Evolutionary conservation across 1,139 yeast species (phyloP).

Genomic region (Pichia sp.): DNA sequence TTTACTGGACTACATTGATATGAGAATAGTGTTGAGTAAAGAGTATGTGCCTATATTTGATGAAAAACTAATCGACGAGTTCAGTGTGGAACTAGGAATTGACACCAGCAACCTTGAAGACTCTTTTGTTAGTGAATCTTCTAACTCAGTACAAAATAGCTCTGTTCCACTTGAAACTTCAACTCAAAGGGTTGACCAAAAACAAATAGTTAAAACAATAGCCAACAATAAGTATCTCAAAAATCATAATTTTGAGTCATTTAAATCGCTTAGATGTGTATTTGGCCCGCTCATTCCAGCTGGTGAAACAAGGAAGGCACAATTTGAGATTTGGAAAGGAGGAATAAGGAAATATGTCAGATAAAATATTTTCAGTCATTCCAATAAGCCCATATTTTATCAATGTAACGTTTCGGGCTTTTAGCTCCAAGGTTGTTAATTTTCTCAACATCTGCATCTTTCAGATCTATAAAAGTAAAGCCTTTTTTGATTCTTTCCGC

Average conservation of each 20-base stretch:
- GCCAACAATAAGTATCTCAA: constrained; percentile 28
- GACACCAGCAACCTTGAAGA: constrained; percentile 19
- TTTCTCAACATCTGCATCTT: constrained; percentile 38
- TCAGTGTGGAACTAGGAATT: constrained; percentile 31
- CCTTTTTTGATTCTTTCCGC: constrained; percentile 31
- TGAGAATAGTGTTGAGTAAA: constrained; percentile 30
- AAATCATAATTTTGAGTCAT: constrained; percentile 31
- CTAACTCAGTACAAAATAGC: not conserved
- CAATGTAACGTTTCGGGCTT: too few relatives aligned
- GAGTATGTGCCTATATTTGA: constrained; percentile 30
- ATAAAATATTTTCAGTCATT: not conserved
- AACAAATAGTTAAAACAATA: constrained; percentile 22
- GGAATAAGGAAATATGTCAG: constrained; percentile 27
- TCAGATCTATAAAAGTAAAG: constrained; percentile 16
- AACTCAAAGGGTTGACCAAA: constrained; percentile 10
- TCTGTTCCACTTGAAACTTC: not conserved
- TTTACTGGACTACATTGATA: constrained; percentile 31
- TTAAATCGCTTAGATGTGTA: constrained; percentile 27
- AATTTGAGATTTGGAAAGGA: constrained; percentile 35
- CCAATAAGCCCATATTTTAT: too few relatives aligned
- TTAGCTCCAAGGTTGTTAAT: constrained; percentile 41
- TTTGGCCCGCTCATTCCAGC: constrained; percentile 28
- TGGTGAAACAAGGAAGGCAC: constrained; percentile 18
- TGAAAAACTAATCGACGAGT: constrained; percentile 31
- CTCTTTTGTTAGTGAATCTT: not conserved